Conservation (phyloP, 345 rosid genomes). For the Murraya koenigii region DNA sequence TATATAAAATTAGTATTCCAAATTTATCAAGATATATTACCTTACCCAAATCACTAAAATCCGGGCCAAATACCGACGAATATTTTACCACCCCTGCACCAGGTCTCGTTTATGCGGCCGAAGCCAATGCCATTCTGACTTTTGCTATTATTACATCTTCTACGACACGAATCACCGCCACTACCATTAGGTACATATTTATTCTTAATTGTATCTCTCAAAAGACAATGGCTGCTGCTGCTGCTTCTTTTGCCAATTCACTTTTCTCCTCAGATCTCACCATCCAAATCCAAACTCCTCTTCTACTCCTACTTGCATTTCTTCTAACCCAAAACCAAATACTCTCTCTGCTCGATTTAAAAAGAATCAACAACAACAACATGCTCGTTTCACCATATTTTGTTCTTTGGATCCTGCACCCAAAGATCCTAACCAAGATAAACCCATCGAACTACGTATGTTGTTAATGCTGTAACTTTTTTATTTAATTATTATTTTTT, state of each 20-base stretch:
- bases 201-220: too few species aligned
- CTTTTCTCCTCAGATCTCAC: background rate
- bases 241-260: constrained; percentile 9
- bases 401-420: constrained; percentile 34
- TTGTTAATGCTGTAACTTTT: background rate
- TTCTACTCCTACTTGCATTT: background rate
- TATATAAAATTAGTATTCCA: too few species aligned
- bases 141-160: too few species aligned
- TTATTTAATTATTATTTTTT: too few species aligned
- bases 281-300: background rate
- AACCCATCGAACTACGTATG: constrained; percentile 52
- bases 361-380: background rate
- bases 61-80: too few species aligned
- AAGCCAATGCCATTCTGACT: too few species aligned
- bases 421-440: constrained; percentile 27
- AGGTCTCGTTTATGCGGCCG: too few species aligned
- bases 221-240: background rate
- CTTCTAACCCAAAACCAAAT: background rate
- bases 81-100: too few species aligned
- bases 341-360: background rate
- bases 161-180: too few species aligned
- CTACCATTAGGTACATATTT: too few species aligned
- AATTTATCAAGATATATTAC: too few species aligned
- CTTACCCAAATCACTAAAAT: too few species aligned
- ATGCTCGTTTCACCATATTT: constrained; percentile 20